Percentiles rank a stretch among this genome's conserved stretches.
Conservation (phyloP, 1,139 yeast genomes). For the Geotrichum phurueaensis region DNA sequence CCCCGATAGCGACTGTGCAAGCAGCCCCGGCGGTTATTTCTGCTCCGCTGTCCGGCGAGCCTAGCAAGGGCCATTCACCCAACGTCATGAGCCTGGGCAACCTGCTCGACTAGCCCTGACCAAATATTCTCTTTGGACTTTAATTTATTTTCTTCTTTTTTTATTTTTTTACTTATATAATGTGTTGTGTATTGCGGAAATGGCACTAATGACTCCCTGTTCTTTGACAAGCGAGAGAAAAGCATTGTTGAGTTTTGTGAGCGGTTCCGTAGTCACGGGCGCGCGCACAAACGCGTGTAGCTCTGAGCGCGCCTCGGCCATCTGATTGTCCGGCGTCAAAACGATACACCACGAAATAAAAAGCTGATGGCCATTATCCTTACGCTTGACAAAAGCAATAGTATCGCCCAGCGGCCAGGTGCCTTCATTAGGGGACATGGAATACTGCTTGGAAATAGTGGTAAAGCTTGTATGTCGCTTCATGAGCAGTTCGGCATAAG, state of each 20-base stretch:
- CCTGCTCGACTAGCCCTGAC: background rate
- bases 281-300: constrained; percentile 8
- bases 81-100: constrained; percentile 6
- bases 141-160: background rate
- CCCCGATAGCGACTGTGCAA: constrained; percentile 2
- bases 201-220: constrained; percentile 22
- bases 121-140: background rate
- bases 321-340: constrained; percentile 5
- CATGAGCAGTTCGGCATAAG: constrained; percentile 22
- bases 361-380: constrained; percentile 11
- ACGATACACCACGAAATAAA: constrained; percentile 20
- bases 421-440: constrained; percentile 10
- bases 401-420: constrained; percentile 22
- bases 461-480: constrained; percentile 22
- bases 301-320: constrained; percentile 11
- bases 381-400: constrained; percentile 15
- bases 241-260: constrained; percentile 12
- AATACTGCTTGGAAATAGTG: constrained; percentile 16
- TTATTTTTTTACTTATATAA: constrained; percentile 4
- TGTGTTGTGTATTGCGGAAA: constrained; percentile 20
- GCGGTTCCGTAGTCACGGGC: constrained; percentile 6
- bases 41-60: background rate
- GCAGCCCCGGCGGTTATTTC: background rate
- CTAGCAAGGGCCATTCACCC: background rate
- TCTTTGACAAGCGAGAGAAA: constrained; percentile 18